These are phyloP conservation scores for Rhizophora apiculata DNA, from an alignment of 345 rosid genomes.

Conservation along the genomic window DNA sequence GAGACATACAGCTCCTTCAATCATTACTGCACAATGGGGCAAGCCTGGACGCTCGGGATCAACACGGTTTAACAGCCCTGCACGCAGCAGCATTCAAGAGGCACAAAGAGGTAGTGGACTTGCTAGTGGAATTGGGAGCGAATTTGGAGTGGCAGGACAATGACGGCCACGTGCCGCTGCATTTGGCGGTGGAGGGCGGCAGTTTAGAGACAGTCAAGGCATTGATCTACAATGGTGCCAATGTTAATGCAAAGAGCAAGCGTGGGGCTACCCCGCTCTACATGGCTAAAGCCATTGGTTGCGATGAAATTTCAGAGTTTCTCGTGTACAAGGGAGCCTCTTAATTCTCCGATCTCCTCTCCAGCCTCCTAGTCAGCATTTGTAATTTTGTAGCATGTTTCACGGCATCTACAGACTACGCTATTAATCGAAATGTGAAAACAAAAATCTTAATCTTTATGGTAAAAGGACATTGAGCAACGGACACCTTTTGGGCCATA, in stretches of 20 bases:
- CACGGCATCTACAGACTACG: too few species aligned
- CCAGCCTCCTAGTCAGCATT: too few species aligned
- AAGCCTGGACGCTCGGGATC: conserved; percentile 30
- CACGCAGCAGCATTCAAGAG: conserved; percentile 56
- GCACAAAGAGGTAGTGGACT: conserved; percentile 26
- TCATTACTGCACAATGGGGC: conserved; percentile 28
- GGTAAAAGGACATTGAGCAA: too few species aligned
- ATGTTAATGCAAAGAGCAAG: conserved; percentile 32
- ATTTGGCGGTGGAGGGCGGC: conserved; percentile 52
- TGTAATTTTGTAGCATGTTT: too few species aligned
- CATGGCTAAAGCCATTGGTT: conserved; percentile 39
- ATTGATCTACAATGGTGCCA: conserved; percentile 40
- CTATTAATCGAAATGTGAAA: too few species aligned
- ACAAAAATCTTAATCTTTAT: too few species aligned
- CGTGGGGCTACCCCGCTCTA: conserved; percentile 39
- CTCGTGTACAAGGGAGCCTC: conserved; percentile 31
- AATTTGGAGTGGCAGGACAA: conserved; percentile 38
- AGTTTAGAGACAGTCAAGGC: conserved; percentile 35
- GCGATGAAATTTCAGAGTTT: conserved; percentile 23
- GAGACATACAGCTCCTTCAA: conserved; percentile 25
- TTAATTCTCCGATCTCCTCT: background rate
- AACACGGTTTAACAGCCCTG: conserved; percentile 43
- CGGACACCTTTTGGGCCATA: too few species aligned
- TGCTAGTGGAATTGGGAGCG: conserved; percentile 35
- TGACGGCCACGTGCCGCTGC: conserved; percentile 50